These are phyloP conservation scores for Linnemannia schmuckeri DNA, from an alignment of 192 early-diverging fungal species.

Conservation along the genomic window DNA sequence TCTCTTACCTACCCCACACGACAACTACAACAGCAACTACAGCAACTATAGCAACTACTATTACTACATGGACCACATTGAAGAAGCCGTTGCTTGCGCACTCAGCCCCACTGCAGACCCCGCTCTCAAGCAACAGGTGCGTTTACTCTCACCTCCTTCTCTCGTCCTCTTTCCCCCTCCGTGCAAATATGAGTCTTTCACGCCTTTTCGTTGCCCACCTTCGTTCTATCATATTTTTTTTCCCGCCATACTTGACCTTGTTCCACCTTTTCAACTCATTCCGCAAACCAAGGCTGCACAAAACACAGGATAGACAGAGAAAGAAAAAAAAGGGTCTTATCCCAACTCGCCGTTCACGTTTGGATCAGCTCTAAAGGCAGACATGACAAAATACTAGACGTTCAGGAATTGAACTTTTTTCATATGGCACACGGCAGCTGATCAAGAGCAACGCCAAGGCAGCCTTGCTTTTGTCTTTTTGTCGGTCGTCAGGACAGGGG, in stretches of 20 bases:
- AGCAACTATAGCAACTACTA: slow-evolving; percentile 9
- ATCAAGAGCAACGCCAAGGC: neutral
- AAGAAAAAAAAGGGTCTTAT: neutral
- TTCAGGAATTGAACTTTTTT: neutral
- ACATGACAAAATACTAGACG: neutral
- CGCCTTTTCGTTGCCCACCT: neutral
- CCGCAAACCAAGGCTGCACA: neutral
- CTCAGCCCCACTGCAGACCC: slow-evolving; percentile 78
- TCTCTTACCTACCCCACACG: neutral
- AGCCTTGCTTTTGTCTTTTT: neutral
- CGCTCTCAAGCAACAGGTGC: slow-evolving; percentile 80
- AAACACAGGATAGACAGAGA: neutral
- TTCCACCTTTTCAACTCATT: slow-evolving; percentile 3
- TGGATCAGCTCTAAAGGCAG: neutral
- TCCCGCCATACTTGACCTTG: neutral
- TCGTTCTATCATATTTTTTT: neutral
- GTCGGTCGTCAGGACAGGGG: neutral
- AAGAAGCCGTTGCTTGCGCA: slow-evolving; percentile 84
- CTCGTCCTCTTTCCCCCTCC: neutral
- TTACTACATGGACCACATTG: slow-evolving; percentile 74
- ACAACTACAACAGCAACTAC: neutral
- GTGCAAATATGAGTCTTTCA: neutral
- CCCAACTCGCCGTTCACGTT: neutral
- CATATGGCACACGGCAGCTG: neutral
- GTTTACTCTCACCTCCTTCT: slow-evolving; percentile 10